A percentile compares a stretch with the other conserved stretches of the same genome.
These are phyloP conservation scores for Pezizomycotina sp. DNA, from an alignment of 2,329 filamentous ascomycete genomes.

Conservation along the genomic window DNA sequence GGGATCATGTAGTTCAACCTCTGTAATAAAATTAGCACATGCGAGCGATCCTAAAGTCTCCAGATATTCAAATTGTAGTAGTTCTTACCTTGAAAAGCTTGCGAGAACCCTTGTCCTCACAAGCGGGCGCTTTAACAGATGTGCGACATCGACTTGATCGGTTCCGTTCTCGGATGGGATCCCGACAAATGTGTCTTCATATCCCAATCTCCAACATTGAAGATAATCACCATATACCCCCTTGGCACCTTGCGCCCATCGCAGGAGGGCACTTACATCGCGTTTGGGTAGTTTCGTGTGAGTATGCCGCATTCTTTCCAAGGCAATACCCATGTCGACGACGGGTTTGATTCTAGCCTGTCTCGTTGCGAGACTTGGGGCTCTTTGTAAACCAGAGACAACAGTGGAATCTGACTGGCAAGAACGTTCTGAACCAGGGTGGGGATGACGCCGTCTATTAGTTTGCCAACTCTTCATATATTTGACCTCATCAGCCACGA, in stretches of 20 bases:
- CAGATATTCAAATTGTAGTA: too few relatives aligned
- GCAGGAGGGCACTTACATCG: constrained; percentile 33
- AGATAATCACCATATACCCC: constrained; percentile 75
- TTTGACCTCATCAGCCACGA: constrained; percentile 66
- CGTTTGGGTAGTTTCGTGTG: constrained; percentile 66
- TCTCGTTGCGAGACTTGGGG: too few relatives aligned
- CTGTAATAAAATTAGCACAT: constrained; percentile 19
- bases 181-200: constrained; percentile 72
- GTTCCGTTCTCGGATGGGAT: constrained; percentile 2
- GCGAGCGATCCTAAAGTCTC: constrained; percentile 2
- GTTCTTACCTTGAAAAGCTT: constrained; percentile 61
- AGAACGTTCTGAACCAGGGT: constrained; percentile 67
- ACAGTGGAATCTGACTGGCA: constrained; percentile 48
- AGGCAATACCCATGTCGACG: constrained; percentile 76
- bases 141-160: constrained; percentile 63
- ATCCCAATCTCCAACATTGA: constrained; percentile 76
- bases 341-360: constrained; percentile 86
- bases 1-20: too few relatives aligned
- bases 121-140: constrained; percentile 74
- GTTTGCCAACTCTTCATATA: constrained; percentile 79
- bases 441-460: constrained; percentile 89
- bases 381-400: too few relatives aligned
- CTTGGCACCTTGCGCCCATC: constrained; percentile 65
- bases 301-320: constrained; percentile 65
- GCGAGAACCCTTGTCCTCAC: constrained; percentile 74